phyloP scores from a whole-genome alignment of 2,329 filamentous ascomycete genomes.

The Fusarium dlaminii region DNA sequence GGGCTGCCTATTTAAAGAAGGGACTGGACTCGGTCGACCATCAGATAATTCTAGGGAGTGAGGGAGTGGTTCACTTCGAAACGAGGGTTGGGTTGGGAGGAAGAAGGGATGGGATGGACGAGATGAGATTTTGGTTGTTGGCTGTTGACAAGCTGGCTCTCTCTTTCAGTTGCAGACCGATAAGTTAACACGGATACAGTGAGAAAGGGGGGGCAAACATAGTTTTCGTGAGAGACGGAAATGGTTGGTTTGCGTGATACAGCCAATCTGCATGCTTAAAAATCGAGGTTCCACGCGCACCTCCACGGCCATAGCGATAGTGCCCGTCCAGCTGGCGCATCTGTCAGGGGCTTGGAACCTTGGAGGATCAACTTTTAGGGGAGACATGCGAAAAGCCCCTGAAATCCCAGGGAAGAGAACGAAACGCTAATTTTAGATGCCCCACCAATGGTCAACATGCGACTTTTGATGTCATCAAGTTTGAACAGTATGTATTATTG shows the following conservation, averaged over 20 bases:
- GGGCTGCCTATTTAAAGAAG: constrained; percentile 32
- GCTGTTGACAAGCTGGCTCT: constrained; percentile 19
- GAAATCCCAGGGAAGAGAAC: constrained; percentile 1
- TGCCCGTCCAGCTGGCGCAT: constrained; percentile 5
- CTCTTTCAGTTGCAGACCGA: neutral
- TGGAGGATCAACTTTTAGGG: constrained; percentile 6
- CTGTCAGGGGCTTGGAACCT: constrained; percentile 28
- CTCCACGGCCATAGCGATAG: constrained; percentile 22
- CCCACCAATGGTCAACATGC: constrained; percentile 25
- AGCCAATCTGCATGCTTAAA: constrained; percentile 33
- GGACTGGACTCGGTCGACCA: constrained; percentile 41
- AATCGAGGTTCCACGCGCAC: constrained; percentile 8
- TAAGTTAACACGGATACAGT: neutral
- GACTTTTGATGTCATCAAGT: constrained; percentile 28
- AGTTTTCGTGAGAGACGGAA: constrained; percentile 29
- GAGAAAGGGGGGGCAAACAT: constrained; percentile 29
- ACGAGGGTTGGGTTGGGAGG: constrained; percentile 8
- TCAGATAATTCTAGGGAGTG: constrained; percentile 20
- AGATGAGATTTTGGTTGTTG: constrained; percentile 3
- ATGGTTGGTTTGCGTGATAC: constrained; percentile 23
- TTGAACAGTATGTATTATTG: neutral
- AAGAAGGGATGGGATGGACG: constrained; percentile 8
- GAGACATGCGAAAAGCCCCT: constrained; percentile 25
- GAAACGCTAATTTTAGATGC: constrained; percentile 38
- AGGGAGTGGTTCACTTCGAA: constrained; percentile 11